Conservation (phyloP, 441 rosid genomes). For the Erodium moschatum region DNA sequence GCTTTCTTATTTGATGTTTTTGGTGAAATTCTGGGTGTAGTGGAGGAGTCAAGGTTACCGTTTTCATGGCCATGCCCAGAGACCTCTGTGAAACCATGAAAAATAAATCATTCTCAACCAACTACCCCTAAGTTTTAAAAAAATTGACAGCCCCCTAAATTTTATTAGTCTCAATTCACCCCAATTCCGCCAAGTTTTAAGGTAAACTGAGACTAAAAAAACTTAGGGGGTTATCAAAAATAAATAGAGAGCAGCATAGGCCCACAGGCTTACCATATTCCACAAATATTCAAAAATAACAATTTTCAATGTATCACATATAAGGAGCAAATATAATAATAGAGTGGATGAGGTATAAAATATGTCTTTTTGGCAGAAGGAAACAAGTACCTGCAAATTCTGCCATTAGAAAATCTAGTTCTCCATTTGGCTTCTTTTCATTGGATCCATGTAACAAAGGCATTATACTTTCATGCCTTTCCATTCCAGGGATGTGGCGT, state of each 20-base stretch:
- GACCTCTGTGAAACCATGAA: slow-evolving; percentile 49
- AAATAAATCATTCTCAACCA: neutral
- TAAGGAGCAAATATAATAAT: neutral
- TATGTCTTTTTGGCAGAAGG: neutral
- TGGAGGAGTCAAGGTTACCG: slow-evolving; percentile 53
- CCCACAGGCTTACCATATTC: slow-evolving; percentile 1
- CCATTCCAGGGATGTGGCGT: slow-evolving; percentile 66
- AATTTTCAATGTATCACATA: neutral
- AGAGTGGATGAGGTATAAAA: too few relatives aligned
- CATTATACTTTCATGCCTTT: slow-evolving; percentile 76
- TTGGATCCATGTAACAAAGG: slow-evolving; percentile 71
- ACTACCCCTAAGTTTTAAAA: too few relatives aligned
- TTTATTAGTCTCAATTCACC: too few relatives aligned
- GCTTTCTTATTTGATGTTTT: slow-evolving; percentile 55
- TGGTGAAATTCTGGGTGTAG: slow-evolving; percentile 52
- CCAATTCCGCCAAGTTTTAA: too few relatives aligned
- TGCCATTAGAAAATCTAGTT: slow-evolving; percentile 78
- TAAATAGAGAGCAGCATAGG: neutral
- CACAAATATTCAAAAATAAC: neutral
- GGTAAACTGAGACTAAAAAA: too few relatives aligned
- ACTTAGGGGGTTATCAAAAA: too few relatives aligned
- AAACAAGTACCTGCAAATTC: slow-evolving; percentile 70
- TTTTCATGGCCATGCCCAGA: slow-evolving; percentile 76
- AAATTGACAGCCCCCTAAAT: too few relatives aligned
- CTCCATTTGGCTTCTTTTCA: slow-evolving; percentile 81